These are phyloP conservation scores for Xylaria sp. DNA, from an alignment of 2,329 filamentous ascomycete species.

Conservation along the genomic window DNA sequence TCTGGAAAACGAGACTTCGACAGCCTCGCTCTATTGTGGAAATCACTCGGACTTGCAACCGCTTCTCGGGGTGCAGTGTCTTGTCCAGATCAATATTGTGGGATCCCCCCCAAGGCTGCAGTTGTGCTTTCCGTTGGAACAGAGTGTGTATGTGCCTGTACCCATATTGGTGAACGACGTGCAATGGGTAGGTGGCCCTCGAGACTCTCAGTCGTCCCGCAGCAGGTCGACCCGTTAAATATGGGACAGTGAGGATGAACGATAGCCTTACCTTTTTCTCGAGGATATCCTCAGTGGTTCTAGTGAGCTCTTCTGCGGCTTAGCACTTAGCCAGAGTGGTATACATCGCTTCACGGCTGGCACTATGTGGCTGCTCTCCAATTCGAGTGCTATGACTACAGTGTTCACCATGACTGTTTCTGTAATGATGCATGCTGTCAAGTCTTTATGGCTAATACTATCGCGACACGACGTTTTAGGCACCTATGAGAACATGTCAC, in stretches of 20 bases:
- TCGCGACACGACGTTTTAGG: slow-evolving; percentile 50
- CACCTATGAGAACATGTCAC: slow-evolving; percentile 66
- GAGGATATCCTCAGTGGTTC: not conserved
- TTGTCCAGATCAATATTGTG: slow-evolving; percentile 26
- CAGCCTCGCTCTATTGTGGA: slow-evolving; percentile 14
- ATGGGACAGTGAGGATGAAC: slow-evolving; percentile 7
- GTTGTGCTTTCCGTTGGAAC: slow-evolving; percentile 39
- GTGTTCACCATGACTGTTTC: slow-evolving; percentile 40
- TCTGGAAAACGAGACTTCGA: slow-evolving; percentile 9
- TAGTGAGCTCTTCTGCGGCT: slow-evolving; percentile 21
- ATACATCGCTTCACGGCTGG: slow-evolving; percentile 6
- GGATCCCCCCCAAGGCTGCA: slow-evolving; percentile 29
- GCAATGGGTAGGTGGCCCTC: slow-evolving; percentile 47
- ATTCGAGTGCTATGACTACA: slow-evolving; percentile 9
- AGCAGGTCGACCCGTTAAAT: slow-evolving; percentile 8
- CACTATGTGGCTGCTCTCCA: not conserved
- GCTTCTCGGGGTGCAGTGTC: slow-evolving; percentile 8
- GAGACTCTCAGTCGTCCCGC: slow-evolving; percentile 8
- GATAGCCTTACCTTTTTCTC: not conserved
- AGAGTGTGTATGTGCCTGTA: slow-evolving; percentile 30
- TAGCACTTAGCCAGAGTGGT: slow-evolving; percentile 3
- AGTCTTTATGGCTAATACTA: slow-evolving; percentile 49
- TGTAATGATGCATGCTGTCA: slow-evolving; percentile 36
- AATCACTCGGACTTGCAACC: slow-evolving; percentile 9
- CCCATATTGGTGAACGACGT: slow-evolving; percentile 42